phyloP scores from a whole-genome alignment of 106 monocot species.

The Hemerocallis citrina region DNA sequence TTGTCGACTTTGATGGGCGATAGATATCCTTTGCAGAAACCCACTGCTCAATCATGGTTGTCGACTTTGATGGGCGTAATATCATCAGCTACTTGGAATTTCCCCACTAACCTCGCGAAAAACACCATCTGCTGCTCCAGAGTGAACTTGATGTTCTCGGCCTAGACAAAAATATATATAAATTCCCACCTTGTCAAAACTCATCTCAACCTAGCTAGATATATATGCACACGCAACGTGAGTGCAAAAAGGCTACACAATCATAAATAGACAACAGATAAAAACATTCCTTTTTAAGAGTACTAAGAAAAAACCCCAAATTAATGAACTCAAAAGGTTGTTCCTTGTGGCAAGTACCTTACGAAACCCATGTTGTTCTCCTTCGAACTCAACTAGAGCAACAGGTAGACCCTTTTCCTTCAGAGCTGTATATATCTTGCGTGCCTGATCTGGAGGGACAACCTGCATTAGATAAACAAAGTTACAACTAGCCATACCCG shows the following conservation, averaged over 20 bases:
- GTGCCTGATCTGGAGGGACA: slow-evolving; percentile 81
- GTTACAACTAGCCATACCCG: background rate
- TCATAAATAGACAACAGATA: background rate
- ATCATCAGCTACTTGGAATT: slow-evolving; percentile 62
- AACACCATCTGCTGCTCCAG: slow-evolving; percentile 93
- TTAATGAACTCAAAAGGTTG: background rate
- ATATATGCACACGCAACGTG: too few relatives aligned
- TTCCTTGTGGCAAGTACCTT: slow-evolving; percentile 36
- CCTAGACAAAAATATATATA: slow-evolving; percentile 43
- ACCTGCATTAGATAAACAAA: slow-evolving; percentile 36
- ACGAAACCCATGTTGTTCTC: slow-evolving; percentile 94
- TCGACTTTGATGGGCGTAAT: slow-evolving; percentile 23
- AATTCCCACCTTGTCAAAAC: background rate
- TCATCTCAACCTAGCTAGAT: too few relatives aligned
- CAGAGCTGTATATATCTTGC: slow-evolving; percentile 62
- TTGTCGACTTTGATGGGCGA: slow-evolving; percentile 10
- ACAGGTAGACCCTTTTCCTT: slow-evolving; percentile 84
- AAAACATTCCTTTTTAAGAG: background rate
- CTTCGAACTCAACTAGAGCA: slow-evolving; percentile 82
- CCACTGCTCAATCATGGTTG: slow-evolving; percentile 48
- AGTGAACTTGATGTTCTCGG: slow-evolving; percentile 78
- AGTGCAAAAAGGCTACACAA: background rate
- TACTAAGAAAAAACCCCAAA: too few relatives aligned
- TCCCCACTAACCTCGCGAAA: slow-evolving; percentile 75
- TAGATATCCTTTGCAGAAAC: too few relatives aligned